These are phyloP conservation scores for Boechera divaricarpa DNA, from an alignment of 345 rosid genomes.

Conservation along the genomic window DNA sequence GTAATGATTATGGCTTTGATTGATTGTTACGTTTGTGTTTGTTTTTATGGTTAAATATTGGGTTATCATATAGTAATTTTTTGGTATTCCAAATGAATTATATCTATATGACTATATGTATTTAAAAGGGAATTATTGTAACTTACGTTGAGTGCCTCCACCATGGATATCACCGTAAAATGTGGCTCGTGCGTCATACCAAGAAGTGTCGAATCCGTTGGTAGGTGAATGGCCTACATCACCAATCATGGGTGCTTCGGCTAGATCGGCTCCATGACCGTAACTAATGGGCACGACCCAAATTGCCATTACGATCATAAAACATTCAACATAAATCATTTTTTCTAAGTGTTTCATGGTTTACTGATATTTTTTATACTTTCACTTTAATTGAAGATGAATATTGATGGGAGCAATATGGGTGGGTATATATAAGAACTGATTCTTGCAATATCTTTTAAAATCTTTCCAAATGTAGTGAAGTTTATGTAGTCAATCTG, in stretches of 20 bases:
- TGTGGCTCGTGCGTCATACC: conserved; percentile 41
- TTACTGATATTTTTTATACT: background rate
- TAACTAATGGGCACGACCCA: conserved; percentile 8
- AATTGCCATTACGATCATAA: conserved; percentile 3
- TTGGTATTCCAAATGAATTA: background rate
- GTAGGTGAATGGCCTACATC: background rate
- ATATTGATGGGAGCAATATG: background rate
- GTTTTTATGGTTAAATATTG: background rate
- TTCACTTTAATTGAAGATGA: background rate
- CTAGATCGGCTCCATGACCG: background rate
- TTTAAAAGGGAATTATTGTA: background rate
- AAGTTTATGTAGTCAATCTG: no score
- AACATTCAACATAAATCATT: background rate
- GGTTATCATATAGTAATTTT: background rate
- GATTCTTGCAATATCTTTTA: background rate
- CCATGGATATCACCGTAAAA: conserved; percentile 42
- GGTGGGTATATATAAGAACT: background rate
- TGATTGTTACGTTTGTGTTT: background rate
- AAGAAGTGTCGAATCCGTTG: background rate
- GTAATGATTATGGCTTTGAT: background rate
- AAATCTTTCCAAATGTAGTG: background rate
- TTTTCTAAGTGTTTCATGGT: background rate
- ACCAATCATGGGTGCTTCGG: background rate
- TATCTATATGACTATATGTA: background rate
- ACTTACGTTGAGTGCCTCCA: conserved; percentile 33